Conservation (phyloP, 345 rosid genomes). For the Salix caprea region DNA sequence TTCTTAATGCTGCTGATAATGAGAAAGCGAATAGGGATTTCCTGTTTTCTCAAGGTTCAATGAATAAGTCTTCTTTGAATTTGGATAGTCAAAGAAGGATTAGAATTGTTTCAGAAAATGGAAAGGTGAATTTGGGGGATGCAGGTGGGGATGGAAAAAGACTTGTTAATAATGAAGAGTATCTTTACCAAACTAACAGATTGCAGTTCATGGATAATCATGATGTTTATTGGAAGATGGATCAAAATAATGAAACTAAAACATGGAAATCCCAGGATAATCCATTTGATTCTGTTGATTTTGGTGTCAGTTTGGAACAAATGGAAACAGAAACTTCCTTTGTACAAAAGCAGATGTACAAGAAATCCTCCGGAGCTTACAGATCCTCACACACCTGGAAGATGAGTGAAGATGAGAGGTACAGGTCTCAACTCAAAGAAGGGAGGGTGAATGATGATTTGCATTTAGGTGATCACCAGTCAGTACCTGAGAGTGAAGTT, state of each 20-base stretch:
- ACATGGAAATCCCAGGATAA: constrained; percentile 32
- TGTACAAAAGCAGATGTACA: constrained; percentile 27
- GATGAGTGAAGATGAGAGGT: constrained; percentile 25
- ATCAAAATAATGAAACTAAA: constrained; percentile 19
- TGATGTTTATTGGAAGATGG: constrained; percentile 19
- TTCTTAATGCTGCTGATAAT: constrained; percentile 1
- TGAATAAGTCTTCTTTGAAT: constrained; percentile 19
- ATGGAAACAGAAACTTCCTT: constrained; percentile 39
- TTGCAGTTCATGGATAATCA: constrained; percentile 26
- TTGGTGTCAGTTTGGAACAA: constrained; percentile 27
- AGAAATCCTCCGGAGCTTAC: constrained; percentile 30
- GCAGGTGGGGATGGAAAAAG: constrained; percentile 21
- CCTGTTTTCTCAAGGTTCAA: constrained; percentile 17
- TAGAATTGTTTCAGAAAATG: constrained; percentile 17
- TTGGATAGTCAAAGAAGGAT: constrained; percentile 21
- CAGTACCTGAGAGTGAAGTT: constrained; percentile 18
- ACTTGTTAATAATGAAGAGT: constrained; percentile 26
- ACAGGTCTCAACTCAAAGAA: constrained; percentile 24
- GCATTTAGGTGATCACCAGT: constrained; percentile 10
- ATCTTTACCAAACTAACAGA: constrained; percentile 23
- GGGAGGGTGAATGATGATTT: constrained; percentile 22
- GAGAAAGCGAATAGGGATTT: constrained; percentile 10
- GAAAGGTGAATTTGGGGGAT: constrained; percentile 13
- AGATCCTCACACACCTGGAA: constrained; percentile 28
- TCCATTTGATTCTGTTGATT: constrained; percentile 34